Evolutionary conservation across 2,329 filamentous ascomycete genomes (phyloP), one percentile per base, ranked within the genome.

Genomic region (Talaromyces sp.): DNA sequence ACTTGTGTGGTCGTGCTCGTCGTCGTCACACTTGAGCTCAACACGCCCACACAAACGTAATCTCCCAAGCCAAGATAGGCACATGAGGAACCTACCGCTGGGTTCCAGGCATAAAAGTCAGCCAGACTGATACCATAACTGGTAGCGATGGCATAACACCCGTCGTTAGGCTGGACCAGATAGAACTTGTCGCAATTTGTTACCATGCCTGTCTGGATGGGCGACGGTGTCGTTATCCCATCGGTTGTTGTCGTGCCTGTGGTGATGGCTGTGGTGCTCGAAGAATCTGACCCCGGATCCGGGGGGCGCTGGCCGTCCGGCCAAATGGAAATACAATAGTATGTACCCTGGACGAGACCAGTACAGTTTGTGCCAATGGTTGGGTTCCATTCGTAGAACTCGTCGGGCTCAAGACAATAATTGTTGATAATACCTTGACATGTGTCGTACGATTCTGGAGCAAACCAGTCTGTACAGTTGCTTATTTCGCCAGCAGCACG

Each of bases 311-410:
- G 2, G 17, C 19, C 4, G 17, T n/a, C 13, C 8, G 50, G 50
- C 21, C 22, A 40, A 7, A 10, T 39, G 15, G 50, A 53, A 5
- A 68, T 62, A 55, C 65, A 67, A 33, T 63, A 62, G 7, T 65
- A 63, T 35, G 65, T 52, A 8, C 61, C 61, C 9, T 56, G 33
- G 53, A 60, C 61, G n/a, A 72, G 61, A 3, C 64, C 64, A 5
- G 37, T 55, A 57, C 70, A 72, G 33, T 63, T 60, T 8, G 28
- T 57, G n/a, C 64, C 62, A 21, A 69, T 61, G 17, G 56, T 62
- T 1, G 71, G 68, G 43, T 73, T 73, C 35, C 61, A 61, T 2
- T 25, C 35, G 35, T 63, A 53, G 19, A 53, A 40, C 3, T 53
- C 8, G 2, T 15, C n/a, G 3, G 13, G 15, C 1, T 21, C 36